Conservation (phyloP, 345 rosid genomes). For the Citrus sp. region DNA sequence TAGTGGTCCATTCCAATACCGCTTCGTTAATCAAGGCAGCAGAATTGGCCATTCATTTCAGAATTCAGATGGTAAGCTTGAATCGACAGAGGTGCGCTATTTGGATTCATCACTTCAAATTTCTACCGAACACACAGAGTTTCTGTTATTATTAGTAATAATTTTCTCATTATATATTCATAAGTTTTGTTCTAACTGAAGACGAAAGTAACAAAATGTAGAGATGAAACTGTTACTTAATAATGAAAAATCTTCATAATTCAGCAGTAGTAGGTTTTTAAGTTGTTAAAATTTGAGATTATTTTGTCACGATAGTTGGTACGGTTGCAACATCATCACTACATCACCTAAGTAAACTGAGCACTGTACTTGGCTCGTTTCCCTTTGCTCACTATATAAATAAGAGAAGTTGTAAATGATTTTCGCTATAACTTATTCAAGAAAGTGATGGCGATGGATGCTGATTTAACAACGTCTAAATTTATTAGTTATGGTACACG, state of each 20-base stretch:
- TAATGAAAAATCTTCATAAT: too few species aligned
- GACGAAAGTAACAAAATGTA: too few species aligned
- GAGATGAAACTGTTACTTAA: too few species aligned
- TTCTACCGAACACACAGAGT: too few species aligned
- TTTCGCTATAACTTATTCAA: not conserved
- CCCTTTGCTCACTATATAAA: not conserved
- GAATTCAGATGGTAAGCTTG: not conserved
- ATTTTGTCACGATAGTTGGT: not conserved
- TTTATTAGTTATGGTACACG: too few species aligned
- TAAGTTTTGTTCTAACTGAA: too few species aligned
- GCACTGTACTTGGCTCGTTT: not conserved
- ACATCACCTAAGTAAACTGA: not conserved
- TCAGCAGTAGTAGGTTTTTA: not conserved
- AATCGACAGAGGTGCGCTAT: too few species aligned
- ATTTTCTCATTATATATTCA: too few species aligned
- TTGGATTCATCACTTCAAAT: too few species aligned
- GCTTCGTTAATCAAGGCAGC: not conserved
- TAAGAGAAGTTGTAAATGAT: not conserved
- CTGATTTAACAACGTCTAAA: not conserved
- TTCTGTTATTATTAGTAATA: too few species aligned
- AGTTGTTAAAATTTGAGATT: not conserved
- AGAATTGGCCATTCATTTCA: not conserved
- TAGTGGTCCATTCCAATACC: not conserved
- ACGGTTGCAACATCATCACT: not conserved
- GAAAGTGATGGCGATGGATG: not conserved